phyloP scores from a whole-genome alignment of 495 filamentous ascomycete genomes.

The Talaromyces adpressus region DNA sequence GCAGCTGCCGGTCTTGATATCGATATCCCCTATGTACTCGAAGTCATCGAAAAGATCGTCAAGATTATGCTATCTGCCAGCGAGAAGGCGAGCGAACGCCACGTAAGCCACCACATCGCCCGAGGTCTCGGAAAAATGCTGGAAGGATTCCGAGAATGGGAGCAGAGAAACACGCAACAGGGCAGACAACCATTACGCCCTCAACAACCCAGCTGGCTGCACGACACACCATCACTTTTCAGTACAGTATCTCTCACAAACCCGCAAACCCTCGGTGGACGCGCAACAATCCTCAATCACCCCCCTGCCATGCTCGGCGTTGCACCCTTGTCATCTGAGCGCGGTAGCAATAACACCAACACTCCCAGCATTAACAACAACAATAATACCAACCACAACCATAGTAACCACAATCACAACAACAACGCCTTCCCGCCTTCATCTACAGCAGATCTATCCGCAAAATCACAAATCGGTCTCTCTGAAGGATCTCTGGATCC shows the following conservation, averaged over 20 bases:
- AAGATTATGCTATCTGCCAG: constrained; percentile 43
- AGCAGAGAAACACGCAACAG: constrained; percentile 23
- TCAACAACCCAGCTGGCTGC: constrained; percentile 10
- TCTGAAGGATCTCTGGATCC: constrained; percentile 40
- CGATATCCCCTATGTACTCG: constrained; percentile 36
- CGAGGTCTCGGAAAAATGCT: constrained; percentile 47
- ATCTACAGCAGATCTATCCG: constrained; percentile 9
- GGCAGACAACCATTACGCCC: constrained; percentile 8
- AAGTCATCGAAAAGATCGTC: constrained; percentile 37
- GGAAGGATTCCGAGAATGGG: constrained; percentile 41
- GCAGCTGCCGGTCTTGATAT: constrained; percentile 35
- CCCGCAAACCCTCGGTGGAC: constrained; percentile 32
- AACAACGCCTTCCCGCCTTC: not conserved
- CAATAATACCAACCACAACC: not conserved
- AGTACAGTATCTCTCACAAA: constrained; percentile 33
- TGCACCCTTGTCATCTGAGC: constrained; percentile 38
- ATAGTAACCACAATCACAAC: not conserved
- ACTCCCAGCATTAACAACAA: not conserved
- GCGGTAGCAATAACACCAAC: constrained; percentile 27
- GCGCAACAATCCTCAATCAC: constrained; percentile 34
- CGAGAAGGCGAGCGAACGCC: constrained; percentile 42
- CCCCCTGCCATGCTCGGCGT: constrained; percentile 34
- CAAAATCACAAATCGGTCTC: constrained; percentile 28
- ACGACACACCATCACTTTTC: constrained; percentile 29
- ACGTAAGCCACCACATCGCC: constrained; percentile 48